phyloP scores from a whole-genome alignment of 225 moss, liverwort and hornwort species.

The Pseudoscleropodium purum region DNA sequence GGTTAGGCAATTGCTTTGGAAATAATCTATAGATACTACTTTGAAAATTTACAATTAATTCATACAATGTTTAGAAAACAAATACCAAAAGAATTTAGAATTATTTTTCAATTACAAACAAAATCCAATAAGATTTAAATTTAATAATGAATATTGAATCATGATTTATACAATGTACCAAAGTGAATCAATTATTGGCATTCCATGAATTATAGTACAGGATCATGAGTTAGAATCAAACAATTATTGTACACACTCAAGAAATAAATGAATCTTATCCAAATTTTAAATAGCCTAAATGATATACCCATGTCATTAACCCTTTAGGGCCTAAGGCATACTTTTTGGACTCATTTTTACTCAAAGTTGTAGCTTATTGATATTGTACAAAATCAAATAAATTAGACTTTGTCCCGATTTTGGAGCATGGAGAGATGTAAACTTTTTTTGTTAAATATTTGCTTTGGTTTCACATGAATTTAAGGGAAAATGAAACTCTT shows the following conservation, averaged over 20 bases:
- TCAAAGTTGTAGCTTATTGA: too few relatives aligned
- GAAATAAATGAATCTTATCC: not conserved
- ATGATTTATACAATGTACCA: not conserved
- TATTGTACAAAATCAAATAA: too few relatives aligned
- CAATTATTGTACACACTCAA: not conserved
- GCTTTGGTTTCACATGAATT: too few relatives aligned
- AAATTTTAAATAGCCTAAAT: not conserved
- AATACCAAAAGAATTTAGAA: not conserved
- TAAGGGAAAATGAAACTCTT: too few relatives aligned
- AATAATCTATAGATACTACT: not conserved
- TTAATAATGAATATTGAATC: not conserved
- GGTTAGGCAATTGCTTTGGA: fast-evolving
- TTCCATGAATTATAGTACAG: fast-evolving
- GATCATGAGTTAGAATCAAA: not conserved
- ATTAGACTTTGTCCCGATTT: too few relatives aligned
- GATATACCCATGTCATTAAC: not conserved
- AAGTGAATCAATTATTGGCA: not conserved
- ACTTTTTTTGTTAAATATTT: too few relatives aligned
- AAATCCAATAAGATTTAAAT: not conserved
- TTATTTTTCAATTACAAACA: not conserved
- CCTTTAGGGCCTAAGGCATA: too few relatives aligned
- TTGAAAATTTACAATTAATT: not conserved
- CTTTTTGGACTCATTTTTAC: too few relatives aligned
- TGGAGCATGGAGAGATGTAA: too few relatives aligned
- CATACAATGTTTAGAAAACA: not conserved